A percentile compares a stretch with the other conserved stretches of the same genome.
These are phyloP conservation scores for Penicillium sp. DNA, from an alignment of 2,329 filamentous ascomycete species.

Conservation along the genomic window DNA sequence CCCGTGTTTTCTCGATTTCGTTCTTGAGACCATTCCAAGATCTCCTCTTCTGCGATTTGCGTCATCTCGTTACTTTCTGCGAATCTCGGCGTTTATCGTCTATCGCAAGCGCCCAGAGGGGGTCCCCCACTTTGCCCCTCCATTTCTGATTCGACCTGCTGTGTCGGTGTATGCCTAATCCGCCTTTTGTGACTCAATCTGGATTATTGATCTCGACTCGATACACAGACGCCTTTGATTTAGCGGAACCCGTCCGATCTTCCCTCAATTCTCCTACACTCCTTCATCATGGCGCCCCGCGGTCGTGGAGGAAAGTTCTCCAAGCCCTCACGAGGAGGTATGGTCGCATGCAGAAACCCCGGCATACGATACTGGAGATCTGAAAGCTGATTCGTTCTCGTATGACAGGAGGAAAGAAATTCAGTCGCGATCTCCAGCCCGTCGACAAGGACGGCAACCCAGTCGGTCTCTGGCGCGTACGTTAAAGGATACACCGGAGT, in stretches of 20 bases:
- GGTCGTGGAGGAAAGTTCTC: constrained; percentile 91
- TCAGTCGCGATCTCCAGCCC: constrained; percentile 85
- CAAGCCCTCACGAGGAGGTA: constrained; percentile 90
- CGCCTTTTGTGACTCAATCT: not conserved
- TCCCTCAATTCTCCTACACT: not conserved
- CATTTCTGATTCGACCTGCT: constrained; percentile 2
- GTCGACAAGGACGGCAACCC: constrained; percentile 86
- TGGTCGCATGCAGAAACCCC: constrained; percentile 27
- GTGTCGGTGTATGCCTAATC: not conserved
- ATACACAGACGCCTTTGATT: constrained; percentile 1
- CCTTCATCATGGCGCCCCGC: constrained; percentile 47
- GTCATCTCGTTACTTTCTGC: not conserved
- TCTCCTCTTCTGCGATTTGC: not conserved
- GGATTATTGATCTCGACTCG: not conserved
- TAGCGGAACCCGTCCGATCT: not conserved
- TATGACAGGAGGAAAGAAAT: constrained; percentile 80
- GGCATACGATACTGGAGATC: not conserved
- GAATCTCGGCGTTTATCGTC: not conserved
- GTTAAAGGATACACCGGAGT: constrained; percentile 28
- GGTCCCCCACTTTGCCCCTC: constrained; percentile 19
- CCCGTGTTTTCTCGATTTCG: not conserved
- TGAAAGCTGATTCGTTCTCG: constrained; percentile 4
- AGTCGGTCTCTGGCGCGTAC: constrained; percentile 79
- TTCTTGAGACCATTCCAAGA: not conserved
- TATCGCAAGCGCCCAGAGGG: not conserved